phyloP scores from a whole-genome alignment of 192 early-diverging fungal genomes.

The Rhizophagus sp. region DNA sequence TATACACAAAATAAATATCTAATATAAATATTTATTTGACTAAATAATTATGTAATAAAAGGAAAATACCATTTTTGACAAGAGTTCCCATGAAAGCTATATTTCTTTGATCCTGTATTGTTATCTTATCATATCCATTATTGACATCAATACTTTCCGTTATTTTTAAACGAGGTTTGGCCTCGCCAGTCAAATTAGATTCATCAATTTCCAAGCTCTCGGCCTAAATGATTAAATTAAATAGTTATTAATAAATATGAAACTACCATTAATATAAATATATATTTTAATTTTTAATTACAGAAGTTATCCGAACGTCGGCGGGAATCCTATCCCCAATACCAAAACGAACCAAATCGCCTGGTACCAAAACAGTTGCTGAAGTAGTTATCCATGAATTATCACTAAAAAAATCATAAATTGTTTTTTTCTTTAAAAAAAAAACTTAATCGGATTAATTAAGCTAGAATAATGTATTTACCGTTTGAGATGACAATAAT shows the following conservation, averaged over 20 bases:
- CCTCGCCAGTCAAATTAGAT: constrained; percentile 86
- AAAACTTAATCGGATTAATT: not conserved
- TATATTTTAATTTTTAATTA: not conserved
- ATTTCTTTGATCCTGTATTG: constrained; percentile 76
- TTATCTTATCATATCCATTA: constrained; percentile 50
- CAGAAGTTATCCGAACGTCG: constrained; percentile 77
- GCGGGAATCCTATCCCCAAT: constrained; percentile 95
- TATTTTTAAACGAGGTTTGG: constrained; percentile 75
- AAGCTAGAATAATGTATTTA: constrained; percentile 35
- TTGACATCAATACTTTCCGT: constrained; percentile 48
- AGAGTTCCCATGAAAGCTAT: constrained; percentile 96
- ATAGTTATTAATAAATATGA: not conserved
- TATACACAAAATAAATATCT: constrained; percentile 8
- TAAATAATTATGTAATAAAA: not conserved
- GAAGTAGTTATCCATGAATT: constrained; percentile 56
- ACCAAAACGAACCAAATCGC: constrained; percentile 84
- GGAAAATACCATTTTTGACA: constrained; percentile 68
- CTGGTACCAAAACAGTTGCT: constrained; percentile 86
- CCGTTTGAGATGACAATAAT: constrained; percentile 80
- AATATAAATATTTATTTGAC: not conserved
- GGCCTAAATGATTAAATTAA: constrained; percentile 38
- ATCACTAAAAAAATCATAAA: constrained; percentile 45
- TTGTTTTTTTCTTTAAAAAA: not conserved
- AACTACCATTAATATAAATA: not conserved
- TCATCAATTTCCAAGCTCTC: constrained; percentile 91